Evolutionary conservation across 1,284 basidiomycete genomes (phyloP), one percentile per base, ranked within the genome.

Genomic region (Puccinia polysora): DNA sequence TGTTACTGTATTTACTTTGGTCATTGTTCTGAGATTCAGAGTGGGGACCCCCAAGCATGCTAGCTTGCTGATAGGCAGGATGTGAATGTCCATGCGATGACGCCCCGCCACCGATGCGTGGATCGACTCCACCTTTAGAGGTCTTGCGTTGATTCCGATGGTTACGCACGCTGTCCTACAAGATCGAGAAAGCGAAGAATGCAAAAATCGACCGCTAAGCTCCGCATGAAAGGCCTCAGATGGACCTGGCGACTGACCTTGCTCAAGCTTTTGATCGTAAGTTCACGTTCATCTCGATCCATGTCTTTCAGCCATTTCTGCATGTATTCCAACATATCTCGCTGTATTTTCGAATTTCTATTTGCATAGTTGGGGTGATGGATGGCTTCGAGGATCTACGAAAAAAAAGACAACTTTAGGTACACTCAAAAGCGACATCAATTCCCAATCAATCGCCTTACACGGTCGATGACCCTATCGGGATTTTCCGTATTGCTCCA

Each of bases 361-460:
- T 88, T 84, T 78, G 87, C 85, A 82, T 90, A 94, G 77, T 90
- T 88, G 7, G 90, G 91, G 79, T 94, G 90, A 84, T 93, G 90
- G 84, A 94, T 80, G 81, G 86, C 88, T 75, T 88, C 83, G 4
- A 91, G 81, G 72, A 90, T 83, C 30, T 90, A 86, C 65, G 90
- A 87, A 34, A 65, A 55, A 36, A 14, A 59, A 59, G n/a, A 52
- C 12, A 23, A 34, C 23, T 15, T 47, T 64, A n/a, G 25, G 25
- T 30, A 65, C 14, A 49, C 7, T 30, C 1, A 14, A 36, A 23
- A 8, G 4, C 7, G n/a, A 32, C 20, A 14, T 49, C 15, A 1
- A 4, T 8, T 7, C n/a, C 30, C 2, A n/a, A 14, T 50, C 10
- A 64, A n/a, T 25, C 2, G 28, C 76, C 79, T 56, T 65, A 85